Base-by-base conservation (phyloP, 2,329 filamentous ascomycete species). In the Plectosphaerella cucumerina region DNA sequence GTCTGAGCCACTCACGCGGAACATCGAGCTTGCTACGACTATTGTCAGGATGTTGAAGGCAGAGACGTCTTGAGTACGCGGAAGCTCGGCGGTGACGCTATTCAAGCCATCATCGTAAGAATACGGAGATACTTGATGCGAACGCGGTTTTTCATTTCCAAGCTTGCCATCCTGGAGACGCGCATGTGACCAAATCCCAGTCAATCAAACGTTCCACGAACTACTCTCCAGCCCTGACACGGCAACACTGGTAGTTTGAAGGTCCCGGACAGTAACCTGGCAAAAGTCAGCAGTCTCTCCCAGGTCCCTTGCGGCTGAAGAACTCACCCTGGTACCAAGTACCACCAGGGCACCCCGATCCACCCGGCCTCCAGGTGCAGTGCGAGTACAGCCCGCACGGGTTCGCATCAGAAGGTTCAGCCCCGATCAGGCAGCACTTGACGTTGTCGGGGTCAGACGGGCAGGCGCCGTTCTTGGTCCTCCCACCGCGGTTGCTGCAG, bases 391-490 rank as follows among this genome's bases (percentile, higher is more conserved):
- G 15, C 18, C 39, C 23, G 26, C 33, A 33, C 14, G 18, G 45
- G 45, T 26, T 33, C 43, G 43, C 17, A 31, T 31, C 12, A 11
- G 26, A 31, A 8, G 26, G 26, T 17, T 33, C 31, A 23, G 14
- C 14, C 18, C 44, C 45, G 33, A 52, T 26, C 5, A 47, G 15
- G 37, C 49, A 51, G 35, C 49, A 51, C 44, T 51, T 51, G 49
- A 51, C 22, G 26, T 51, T 35, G 31, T 48, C 31, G 4, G 35
- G 14, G 45, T 52, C 50, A 26, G 31, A 10, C 8, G 50, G 50
- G 37, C 50, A 52, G 11, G 50, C 50, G 4, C 39, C 46, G 42
- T 39, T 44, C 8, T 26, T 52, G 23, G 34, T 44, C 5, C 9
- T 44, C 4, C 50, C 50, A 14, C 42, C 42, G n/a, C 39, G 46